Conservation (phyloP, 2,329 filamentous ascomycete species). For the Neoscytalidium dimidiatum region DNA sequence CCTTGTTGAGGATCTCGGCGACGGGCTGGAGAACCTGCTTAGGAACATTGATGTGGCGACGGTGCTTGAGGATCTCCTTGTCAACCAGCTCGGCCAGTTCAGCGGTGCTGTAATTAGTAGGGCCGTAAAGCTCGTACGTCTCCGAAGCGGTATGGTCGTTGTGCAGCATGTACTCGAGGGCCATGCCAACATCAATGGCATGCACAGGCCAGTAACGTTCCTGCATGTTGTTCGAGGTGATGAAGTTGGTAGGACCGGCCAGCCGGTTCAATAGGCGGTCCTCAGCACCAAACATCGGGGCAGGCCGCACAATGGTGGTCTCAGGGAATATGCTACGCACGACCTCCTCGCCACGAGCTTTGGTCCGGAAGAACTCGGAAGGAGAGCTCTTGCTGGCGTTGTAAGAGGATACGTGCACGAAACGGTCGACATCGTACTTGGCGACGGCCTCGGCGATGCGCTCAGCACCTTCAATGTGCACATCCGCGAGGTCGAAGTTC, state of each 20-base stretch:
- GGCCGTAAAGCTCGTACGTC: slow-evolving; percentile 93
- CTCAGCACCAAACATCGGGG: slow-evolving; percentile 93
- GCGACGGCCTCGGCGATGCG: slow-evolving; percentile 91
- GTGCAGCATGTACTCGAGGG: slow-evolving; percentile 85
- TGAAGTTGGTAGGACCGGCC: slow-evolving; percentile 74
- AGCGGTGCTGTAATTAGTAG: slow-evolving; percentile 85
- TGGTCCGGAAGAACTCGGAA: slow-evolving; percentile 89
- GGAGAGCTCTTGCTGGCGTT: slow-evolving; percentile 79
- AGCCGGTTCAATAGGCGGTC: slow-evolving; percentile 87
- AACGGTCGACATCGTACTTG: slow-evolving; percentile 97
- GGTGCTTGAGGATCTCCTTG: slow-evolving; percentile 86
- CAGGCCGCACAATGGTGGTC: slow-evolving; percentile 92
- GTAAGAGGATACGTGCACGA: slow-evolving; percentile 94
- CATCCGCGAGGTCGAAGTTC: slow-evolving; percentile 92
- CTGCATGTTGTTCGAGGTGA: slow-evolving; percentile 92
- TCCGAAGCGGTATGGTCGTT: slow-evolving; percentile 88
- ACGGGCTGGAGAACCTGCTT: slow-evolving; percentile 76
- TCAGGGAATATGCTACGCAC: slow-evolving; percentile 91
- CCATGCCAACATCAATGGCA: slow-evolving; percentile 85
- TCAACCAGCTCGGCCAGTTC: slow-evolving; percentile 89
- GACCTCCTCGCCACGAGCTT: slow-evolving; percentile 80
- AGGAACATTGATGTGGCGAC: slow-evolving; percentile 88
- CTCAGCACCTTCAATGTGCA: slow-evolving; percentile 89
- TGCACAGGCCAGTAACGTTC: slow-evolving; percentile 91
- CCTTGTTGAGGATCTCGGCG: slow-evolving; percentile 73